Conservation (phyloP, 2,329 filamentous ascomycete species). For the Alternaria sp. region DNA sequence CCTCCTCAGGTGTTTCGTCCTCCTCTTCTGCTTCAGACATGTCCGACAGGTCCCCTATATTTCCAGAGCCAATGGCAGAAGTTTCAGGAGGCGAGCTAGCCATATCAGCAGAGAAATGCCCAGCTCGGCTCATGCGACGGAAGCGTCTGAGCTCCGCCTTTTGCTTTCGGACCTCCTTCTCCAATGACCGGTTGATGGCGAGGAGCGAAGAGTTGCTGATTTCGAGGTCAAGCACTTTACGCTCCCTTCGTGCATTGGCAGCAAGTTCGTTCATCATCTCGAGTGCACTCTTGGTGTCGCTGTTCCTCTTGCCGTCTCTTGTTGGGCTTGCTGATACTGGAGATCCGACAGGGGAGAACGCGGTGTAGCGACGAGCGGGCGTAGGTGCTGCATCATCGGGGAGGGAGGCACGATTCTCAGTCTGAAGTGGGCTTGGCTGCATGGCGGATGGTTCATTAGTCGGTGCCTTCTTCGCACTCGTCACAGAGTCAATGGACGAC, state of each 20-base stretch:
- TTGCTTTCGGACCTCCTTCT: constrained; percentile 90
- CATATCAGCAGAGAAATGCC: constrained; percentile 69
- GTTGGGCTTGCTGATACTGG: constrained; percentile 61
- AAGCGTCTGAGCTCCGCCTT: constrained; percentile 86
- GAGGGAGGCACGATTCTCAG: constrained; percentile 38
- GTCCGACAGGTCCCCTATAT: constrained; percentile 47
- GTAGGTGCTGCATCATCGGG: constrained; percentile 36
- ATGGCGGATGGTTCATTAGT: constrained; percentile 30
- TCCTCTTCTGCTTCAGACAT: constrained; percentile 46
- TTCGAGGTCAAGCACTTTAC: constrained; percentile 94
- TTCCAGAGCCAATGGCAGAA: constrained; percentile 38
- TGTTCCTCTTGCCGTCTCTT: constrained; percentile 63
- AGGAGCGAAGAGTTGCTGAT: constrained; percentile 95
- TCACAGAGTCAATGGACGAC: constrained; percentile 55
- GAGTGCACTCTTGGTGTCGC: constrained; percentile 53
- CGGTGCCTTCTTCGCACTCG: constrained; percentile 37
- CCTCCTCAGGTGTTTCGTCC: constrained; percentile 40
- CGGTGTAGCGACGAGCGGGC: constrained; percentile 29
- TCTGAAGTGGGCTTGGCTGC: constrained; percentile 42
- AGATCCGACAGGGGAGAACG: constrained; percentile 34
- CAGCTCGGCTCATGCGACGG: constrained; percentile 82
- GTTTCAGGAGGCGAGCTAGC: constrained; percentile 57
- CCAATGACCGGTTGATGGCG: constrained; percentile 91
- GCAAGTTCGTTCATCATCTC: constrained; percentile 77
- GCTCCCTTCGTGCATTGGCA: constrained; percentile 85